Conservation (phyloP, 2,329 filamentous ascomycete genomes). For the Huntiella bhutanensis region DNA sequence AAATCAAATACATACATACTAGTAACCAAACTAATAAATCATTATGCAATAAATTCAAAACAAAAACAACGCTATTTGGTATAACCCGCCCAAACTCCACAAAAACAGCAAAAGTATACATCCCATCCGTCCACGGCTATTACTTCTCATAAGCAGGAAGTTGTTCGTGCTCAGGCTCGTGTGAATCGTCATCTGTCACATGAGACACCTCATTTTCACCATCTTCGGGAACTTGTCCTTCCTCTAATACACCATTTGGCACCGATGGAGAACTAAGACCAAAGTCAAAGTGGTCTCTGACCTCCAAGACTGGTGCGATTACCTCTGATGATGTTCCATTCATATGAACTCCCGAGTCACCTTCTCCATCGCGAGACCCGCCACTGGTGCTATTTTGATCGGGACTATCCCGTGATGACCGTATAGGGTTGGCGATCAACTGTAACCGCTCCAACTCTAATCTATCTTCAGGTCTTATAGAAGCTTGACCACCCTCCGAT, state of each 20-base stretch:
- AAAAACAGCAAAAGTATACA: neutral
- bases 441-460: slow-evolving; percentile 53
- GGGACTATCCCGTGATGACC: too few species aligned
- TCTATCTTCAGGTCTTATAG: slow-evolving; percentile 44
- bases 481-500: neutral
- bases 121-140: neutral
- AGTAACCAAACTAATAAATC: neutral
- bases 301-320: slow-evolving; percentile 16
- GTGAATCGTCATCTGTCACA: neutral
- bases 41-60: neutral
- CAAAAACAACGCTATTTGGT: neutral
- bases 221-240: too few species aligned
- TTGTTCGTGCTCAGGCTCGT: slow-evolving; percentile 17
- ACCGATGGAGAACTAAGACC: slow-evolving; percentile 29
- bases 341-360: too few species aligned
- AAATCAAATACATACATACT: neutral
- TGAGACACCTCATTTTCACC: neutral
- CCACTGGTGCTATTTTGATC: too few species aligned
- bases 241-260: neutral
- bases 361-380: too few species aligned
- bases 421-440: slow-evolving; percentile 24
- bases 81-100: neutral
- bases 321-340: slow-evolving; percentile 6
- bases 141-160: slow-evolving; percentile 23
- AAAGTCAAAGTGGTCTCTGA: slow-evolving; percentile 14